These are phyloP conservation scores for Malus asiatica DNA, from an alignment of 306 rosid genomes.

Conservation along the genomic window DNA sequence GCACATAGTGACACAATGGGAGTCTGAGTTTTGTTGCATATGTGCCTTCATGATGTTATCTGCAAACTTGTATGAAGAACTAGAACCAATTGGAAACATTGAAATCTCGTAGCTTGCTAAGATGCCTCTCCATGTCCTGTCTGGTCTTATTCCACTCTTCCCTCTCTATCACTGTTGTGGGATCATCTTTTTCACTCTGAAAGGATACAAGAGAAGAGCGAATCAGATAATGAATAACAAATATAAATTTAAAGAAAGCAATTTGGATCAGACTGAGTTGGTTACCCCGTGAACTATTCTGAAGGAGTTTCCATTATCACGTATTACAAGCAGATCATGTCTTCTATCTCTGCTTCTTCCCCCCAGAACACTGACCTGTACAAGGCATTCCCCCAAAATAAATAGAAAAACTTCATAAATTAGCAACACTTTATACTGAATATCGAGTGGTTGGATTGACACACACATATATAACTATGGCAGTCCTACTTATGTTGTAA, in stretches of 20 bases:
- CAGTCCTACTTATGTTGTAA: too few relatives aligned
- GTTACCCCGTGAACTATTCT: slow-evolving; percentile 58
- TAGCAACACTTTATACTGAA: neutral
- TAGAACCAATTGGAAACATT: slow-evolving; percentile 82
- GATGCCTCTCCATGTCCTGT: slow-evolving; percentile 93
- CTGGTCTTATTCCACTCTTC: slow-evolving; percentile 73
- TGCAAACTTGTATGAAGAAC: neutral
- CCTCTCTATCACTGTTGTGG: slow-evolving; percentile 78
- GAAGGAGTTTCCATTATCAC: slow-evolving; percentile 77
- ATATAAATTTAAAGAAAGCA: slow-evolving; percentile 6
- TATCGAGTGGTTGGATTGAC: neutral
- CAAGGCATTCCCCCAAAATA: slow-evolving; percentile 1
- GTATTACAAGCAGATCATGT: slow-evolving; percentile 74
- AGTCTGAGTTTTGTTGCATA: neutral
- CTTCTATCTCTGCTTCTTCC: slow-evolving; percentile 82
- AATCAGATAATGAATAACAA: slow-evolving; percentile 14
- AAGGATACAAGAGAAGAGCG: slow-evolving; percentile 5
- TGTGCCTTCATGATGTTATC: neutral
- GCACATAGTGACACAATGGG: slow-evolving; percentile 6
- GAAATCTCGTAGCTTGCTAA: slow-evolving; percentile 86
- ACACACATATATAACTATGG: too few relatives aligned
- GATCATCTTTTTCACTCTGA: slow-evolving; percentile 84
- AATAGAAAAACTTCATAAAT: neutral
- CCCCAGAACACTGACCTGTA: slow-evolving; percentile 79
- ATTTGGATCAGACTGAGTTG: slow-evolving; percentile 16